These are phyloP conservation scores for Suhomyces sp. DNA, from an alignment of 805 yeast species.

Conservation along the genomic window DNA sequence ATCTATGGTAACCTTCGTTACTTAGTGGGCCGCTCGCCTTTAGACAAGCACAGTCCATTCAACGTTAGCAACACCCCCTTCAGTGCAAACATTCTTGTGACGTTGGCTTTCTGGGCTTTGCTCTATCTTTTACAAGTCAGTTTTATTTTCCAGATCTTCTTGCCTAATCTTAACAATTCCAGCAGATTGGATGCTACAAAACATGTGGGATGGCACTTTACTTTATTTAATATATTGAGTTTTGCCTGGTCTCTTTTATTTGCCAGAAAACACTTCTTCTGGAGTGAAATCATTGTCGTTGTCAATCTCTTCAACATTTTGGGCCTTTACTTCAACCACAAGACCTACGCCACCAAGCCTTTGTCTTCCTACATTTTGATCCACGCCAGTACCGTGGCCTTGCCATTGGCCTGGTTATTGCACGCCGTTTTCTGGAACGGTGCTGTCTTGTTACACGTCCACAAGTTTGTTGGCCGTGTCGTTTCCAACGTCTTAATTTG, in stretches of 20 bases:
- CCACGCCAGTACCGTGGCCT: slow-evolving; percentile 64
- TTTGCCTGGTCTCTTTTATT: slow-evolving; percentile 66
- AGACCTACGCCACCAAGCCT: slow-evolving; percentile 56
- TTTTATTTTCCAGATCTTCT: slow-evolving; percentile 46
- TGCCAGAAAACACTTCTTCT: slow-evolving; percentile 54
- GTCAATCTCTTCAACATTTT: slow-evolving; percentile 60
- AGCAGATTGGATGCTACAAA: slow-evolving; percentile 26
- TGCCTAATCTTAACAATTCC: slow-evolving; percentile 24
- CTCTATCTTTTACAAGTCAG: slow-evolving; percentile 51
- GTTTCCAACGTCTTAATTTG: slow-evolving; percentile 73
- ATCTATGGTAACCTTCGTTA: slow-evolving; percentile 54
- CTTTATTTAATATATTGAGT: slow-evolving; percentile 56
- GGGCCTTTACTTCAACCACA: slow-evolving; percentile 54
- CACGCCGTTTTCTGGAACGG: slow-evolving; percentile 84
- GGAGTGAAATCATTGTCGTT: slow-evolving; percentile 56
- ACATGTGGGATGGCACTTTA: slow-evolving; percentile 59
- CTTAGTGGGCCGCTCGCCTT: slow-evolving; percentile 53
- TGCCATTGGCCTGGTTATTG: slow-evolving; percentile 74
- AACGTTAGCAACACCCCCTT: slow-evolving; percentile 68
- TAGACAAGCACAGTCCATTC: slow-evolving; percentile 45
- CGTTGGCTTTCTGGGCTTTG: slow-evolving; percentile 57
- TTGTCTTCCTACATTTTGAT: slow-evolving; percentile 51
- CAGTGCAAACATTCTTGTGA: slow-evolving; percentile 51
- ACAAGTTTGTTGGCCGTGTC: slow-evolving; percentile 57
- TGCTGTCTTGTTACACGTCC: slow-evolving; percentile 67